Evolutionary conservation across 176 grass and related monocot species (phyloP), one percentile per base, ranked within the genome.

Genomic region (Chloris gayana): DNA sequence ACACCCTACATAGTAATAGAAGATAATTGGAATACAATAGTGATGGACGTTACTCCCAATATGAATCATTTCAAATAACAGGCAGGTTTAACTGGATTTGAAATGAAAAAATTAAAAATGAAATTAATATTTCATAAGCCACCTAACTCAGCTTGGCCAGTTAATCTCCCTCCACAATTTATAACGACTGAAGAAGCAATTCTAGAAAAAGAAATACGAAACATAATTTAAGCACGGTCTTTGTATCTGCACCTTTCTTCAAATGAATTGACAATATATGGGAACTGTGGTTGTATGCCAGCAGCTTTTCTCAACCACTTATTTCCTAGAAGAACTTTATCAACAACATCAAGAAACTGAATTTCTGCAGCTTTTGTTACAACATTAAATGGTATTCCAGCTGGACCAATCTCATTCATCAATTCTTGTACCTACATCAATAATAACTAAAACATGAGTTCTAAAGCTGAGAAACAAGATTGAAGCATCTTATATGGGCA

Each of bases 291-390:
- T 76, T 98, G 92, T 84, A 98, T 90, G 14, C 91, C 89, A 35
- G 83, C 86, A 69, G 95, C 92, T 91, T 90, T 98, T 88, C 95
- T 89, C 76, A 98, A 84, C 92, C 91, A 98, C 85, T 94, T 98
- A 67, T 98, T 98, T 77, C 95, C 91, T 79, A 92, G 59, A 85
- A 97, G 87, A 56, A 94, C 74, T 85, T 85, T 94, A 83, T 95
- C 92, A 69, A 91, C 92, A 79, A 86, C 83, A 91, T 95, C 95
- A 83, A 91, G 85, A 77, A 94, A 76, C 46, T 91, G 88, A 85
- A 98, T 93, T 75, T 93, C 92, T 11, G 92, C 92, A 31, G 88
- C 88, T 89, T 95, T 95, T 53, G 95, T 91, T 86, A 91, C 83
- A 65, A 93, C 64, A 65, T 64, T 95, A 65, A 98, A 78, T 70